phyloP scores from a whole-genome alignment of 805 yeast genomes.

The Candida odintsovae region DNA sequence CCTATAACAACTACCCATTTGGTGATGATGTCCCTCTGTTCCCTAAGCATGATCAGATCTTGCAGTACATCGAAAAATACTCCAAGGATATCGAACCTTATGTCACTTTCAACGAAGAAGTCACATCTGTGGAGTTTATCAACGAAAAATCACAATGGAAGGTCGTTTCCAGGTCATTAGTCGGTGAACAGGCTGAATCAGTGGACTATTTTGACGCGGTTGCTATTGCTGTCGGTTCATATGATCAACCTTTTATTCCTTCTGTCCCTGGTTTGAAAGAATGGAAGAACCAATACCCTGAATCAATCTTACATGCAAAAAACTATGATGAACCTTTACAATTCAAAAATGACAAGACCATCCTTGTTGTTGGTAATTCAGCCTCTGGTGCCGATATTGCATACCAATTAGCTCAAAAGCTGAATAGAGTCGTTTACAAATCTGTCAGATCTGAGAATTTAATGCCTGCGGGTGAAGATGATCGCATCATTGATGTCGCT shows the following conservation, averaged over 20 bases:
- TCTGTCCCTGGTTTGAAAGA: constrained; percentile 45
- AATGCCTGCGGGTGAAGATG: constrained; percentile 40
- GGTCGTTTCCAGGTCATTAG: constrained; percentile 31
- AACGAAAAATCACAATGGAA: constrained; percentile 34
- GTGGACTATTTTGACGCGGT: constrained; percentile 50
- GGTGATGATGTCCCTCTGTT: constrained; percentile 42
- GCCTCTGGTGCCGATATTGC: constrained; percentile 76
- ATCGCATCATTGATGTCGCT: constrained; percentile 34
- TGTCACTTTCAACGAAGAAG: constrained; percentile 43
- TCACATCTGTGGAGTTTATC: constrained; percentile 31
- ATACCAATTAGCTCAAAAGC: constrained; percentile 45
- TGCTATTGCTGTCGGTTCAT: constrained; percentile 60
- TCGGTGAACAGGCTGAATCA: constrained; percentile 9
- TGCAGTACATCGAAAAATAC: constrained; percentile 54
- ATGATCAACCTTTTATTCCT: constrained; percentile 57
- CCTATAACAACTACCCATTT: constrained; percentile 48
- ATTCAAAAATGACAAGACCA: constrained; percentile 33
- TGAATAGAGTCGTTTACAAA: constrained; percentile 39
- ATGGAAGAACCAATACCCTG: constrained; percentile 40
- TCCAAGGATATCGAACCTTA: constrained; percentile 34
- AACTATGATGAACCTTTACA: constrained; percentile 42
- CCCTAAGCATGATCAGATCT: constrained; percentile 57
- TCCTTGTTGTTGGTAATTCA: constrained; percentile 68
- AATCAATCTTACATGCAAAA: constrained; percentile 51
- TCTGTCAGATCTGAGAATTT: constrained; percentile 41